Evolutionary conservation across 2,329 filamentous ascomycete genomes (phyloP).

Genomic region (Calonectria montana): DNA sequence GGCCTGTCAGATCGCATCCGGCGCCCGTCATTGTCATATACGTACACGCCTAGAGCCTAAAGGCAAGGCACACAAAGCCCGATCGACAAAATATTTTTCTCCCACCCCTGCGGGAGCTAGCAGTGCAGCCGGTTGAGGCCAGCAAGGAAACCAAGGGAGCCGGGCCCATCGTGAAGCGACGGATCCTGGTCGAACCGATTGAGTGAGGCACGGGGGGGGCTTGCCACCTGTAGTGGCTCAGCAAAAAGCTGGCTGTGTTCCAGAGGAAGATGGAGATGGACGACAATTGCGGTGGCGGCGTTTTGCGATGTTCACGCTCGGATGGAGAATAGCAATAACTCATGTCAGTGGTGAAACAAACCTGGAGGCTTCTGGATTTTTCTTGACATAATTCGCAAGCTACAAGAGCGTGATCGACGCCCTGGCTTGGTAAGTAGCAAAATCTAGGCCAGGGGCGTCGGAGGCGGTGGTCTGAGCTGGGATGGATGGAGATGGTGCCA

Average conservation of each 20-base stretch:
- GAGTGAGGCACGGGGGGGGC: constrained; percentile 13
- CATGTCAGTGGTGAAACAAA: not conserved
- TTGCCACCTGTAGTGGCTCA: not conserved
- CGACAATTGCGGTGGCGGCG: not conserved
- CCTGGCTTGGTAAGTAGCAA: not conserved
- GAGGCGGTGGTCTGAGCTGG: constrained; percentile 11
- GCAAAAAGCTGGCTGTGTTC: not conserved
- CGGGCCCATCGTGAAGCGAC: not conserved
- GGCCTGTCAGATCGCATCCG: constrained; percentile 13
- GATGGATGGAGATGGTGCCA: constrained; percentile 15
- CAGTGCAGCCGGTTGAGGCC: constrained; percentile 19
- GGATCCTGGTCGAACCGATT: constrained; percentile 13
- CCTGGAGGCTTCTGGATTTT: constrained; percentile 1
- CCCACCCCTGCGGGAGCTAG: constrained; percentile 22
- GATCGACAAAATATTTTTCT: constrained; percentile 18
- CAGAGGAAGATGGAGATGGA: not conserved
- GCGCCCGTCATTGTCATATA: constrained; percentile 1
- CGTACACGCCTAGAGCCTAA: constrained; percentile 5
- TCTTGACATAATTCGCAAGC: not conserved
- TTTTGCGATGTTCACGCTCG: not conserved
- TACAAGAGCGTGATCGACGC: constrained; percentile 14
- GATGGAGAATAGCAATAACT: not conserved
- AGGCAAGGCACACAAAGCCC: constrained; percentile 4
- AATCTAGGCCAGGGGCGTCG: constrained; percentile 11
- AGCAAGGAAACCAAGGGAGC: constrained; percentile 6